Evolutionary conservation across 169 alveolate genomes (phyloP), one percentile per base, ranked within the genome.

Genomic region (Cryptosporidium sp.): DNA sequence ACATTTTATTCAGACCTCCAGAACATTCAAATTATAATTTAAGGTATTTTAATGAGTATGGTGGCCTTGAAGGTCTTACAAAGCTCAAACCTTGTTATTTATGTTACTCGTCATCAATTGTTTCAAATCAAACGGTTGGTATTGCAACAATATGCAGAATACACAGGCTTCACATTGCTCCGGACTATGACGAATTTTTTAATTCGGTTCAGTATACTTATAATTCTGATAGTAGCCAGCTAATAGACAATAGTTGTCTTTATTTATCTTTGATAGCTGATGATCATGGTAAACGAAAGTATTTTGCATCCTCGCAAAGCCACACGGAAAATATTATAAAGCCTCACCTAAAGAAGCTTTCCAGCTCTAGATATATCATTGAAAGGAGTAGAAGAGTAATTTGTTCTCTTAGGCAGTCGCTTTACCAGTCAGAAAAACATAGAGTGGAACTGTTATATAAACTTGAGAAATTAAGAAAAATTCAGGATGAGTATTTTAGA

Each of bases 21-120:
- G 89, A 80, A 41, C 10, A 62, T 23, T 31, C 37, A 4, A 23
- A 18, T 61, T 18, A 62, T n/a, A 80, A 80, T 45, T 67, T 16
- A 41, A 59, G 89, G 43, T 41, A 59, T 62, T 62, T 62, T 62
- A 43, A 43, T 2, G 89, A 80, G 31, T 43, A 80, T 80, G 50
- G 21, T 14, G 89, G 89, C 6, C 68, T 80, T 9, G 75, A 80
- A 41, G 75, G 89, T 14, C 75, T 80, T 43, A 26, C 89, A 37
- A 62, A 45, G 9, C 89, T 80, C 41, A 80, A 80, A 65, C 89
- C 89, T 21, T 80, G 89, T 14, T 80, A 80, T 80, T 62, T 80
- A 51, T 80, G 89, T 29, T 59, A 80, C 43, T 80, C 89, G 0
- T 62, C 89, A 39, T 62, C 70, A 39, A 21, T 31, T 7, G 3